phyloP scores from a whole-genome alignment of 345 rosid species.

The Eucalyptus erythrocorys region DNA sequence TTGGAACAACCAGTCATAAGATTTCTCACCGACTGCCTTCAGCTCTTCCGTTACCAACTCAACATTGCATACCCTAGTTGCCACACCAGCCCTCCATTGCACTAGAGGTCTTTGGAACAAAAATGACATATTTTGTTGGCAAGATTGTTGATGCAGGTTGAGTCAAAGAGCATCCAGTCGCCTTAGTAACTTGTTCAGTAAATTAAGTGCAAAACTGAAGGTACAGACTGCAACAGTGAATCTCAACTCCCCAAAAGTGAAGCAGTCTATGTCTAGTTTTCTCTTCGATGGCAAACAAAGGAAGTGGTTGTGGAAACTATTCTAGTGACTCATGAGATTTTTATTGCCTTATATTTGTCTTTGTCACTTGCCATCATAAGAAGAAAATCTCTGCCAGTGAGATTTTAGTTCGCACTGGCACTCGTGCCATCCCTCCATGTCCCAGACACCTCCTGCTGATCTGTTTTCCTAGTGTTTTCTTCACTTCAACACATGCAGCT shows the following conservation, averaged over 20 bases:
- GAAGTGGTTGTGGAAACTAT: not conserved
- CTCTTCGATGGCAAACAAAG: not conserved
- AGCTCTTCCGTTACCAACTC: not conserved
- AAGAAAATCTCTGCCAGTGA: not conserved
- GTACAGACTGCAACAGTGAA: not conserved
- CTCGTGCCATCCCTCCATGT: not conserved
- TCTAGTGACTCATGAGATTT: not conserved
- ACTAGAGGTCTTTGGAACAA: not conserved
- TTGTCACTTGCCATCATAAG: not conserved
- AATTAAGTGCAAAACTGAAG: not conserved
- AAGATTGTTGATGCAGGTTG: not conserved
- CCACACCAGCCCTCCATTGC: not conserved
- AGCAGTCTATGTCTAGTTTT: not conserved
- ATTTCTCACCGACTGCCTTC: not conserved
- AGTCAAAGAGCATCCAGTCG: not conserved
- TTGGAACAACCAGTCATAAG: not conserved
- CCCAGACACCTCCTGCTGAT: not conserved
- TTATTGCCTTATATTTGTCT: not conserved
- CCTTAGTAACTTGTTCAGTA: not conserved
- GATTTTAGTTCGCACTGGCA: not conserved
- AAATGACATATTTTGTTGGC: not conserved
- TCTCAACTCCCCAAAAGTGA: not conserved
- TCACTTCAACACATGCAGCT: not conserved
- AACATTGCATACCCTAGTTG: not conserved
- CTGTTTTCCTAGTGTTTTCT: not conserved